phyloP scores from a whole-genome alignment of 1,139 yeast genomes.

The Taphrina deformans region DNA sequence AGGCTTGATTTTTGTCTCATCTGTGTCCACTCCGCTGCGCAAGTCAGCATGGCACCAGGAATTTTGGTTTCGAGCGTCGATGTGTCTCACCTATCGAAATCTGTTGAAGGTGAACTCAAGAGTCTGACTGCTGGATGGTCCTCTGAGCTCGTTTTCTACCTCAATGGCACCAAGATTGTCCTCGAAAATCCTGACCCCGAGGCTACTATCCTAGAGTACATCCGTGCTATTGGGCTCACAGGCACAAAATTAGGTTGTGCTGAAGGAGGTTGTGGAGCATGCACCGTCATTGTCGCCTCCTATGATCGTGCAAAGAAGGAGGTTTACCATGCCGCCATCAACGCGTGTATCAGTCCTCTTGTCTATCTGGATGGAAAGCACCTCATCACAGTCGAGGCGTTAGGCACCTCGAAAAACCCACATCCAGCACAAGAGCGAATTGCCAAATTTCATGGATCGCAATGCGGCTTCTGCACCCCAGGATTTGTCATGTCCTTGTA shows the following conservation, averaged over 20 bases:
- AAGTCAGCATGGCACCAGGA: slow-evolving; percentile 13
- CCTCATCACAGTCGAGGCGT: slow-evolving; percentile 51
- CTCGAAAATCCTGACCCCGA: slow-evolving; percentile 50
- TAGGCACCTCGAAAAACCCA: slow-evolving; percentile 48
- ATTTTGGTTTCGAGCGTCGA: not conserved
- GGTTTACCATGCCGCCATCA: slow-evolving; percentile 48
- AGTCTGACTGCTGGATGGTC: slow-evolving; percentile 19
- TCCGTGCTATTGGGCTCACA: slow-evolving; percentile 45
- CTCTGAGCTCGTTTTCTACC: slow-evolving; percentile 45
- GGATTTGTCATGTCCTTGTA: slow-evolving; percentile 53
- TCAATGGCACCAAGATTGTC: slow-evolving; percentile 48
- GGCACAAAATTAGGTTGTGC: slow-evolving; percentile 54
- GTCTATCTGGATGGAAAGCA: slow-evolving; percentile 52
- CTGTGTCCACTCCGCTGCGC: too few relatives aligned
- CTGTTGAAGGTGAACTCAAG: not conserved
- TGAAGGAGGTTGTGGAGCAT: slow-evolving; percentile 55
- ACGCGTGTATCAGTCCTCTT: slow-evolving; percentile 52
- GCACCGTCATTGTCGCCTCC: slow-evolving; percentile 50
- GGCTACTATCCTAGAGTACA: slow-evolving; percentile 50
- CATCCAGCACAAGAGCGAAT: slow-evolving; percentile 54
- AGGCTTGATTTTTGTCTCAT: too few relatives aligned
- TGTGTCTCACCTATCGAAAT: slow-evolving; percentile 5
- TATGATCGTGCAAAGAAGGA: slow-evolving; percentile 43
- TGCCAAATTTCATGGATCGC: slow-evolving; percentile 53
- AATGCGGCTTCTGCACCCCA: slow-evolving; percentile 55